A percentile compares a stretch with the other conserved stretches of the same genome.
Evolutionary conservation across 2,329 filamentous ascomycete genomes (phyloP).

Genomic region (Fusarium proliferatum): DNA sequence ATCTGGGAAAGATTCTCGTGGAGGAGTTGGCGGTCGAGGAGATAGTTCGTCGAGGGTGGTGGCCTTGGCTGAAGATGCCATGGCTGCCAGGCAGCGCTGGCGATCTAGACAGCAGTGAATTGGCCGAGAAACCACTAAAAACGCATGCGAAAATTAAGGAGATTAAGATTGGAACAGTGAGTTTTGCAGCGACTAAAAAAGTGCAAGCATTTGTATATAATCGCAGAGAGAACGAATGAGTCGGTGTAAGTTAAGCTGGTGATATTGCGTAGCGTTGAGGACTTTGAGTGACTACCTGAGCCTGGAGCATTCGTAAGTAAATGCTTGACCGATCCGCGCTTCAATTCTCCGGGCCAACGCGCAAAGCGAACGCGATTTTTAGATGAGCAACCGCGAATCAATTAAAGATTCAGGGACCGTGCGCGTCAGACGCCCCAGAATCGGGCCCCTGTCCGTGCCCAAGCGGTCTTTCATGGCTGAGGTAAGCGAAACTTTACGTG

Average conservation of each 20-base stretch:
- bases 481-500: constrained; percentile 10
- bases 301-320: constrained; percentile 14
- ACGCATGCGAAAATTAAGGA: constrained; percentile 34
- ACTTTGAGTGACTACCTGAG: constrained; percentile 8
- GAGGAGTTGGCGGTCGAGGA: constrained; percentile 74
- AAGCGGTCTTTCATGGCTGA: not conserved
- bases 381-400: constrained; percentile 35
- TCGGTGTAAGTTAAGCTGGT: not conserved
- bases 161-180: constrained; percentile 3
- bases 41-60: constrained; percentile 63
- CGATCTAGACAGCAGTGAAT: constrained; percentile 53
- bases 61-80: constrained; percentile 56
- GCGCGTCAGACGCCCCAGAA: not conserved
- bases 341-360: constrained; percentile 40
- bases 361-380: constrained; percentile 34
- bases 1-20: constrained; percentile 63
- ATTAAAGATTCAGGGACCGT: constrained; percentile 44
- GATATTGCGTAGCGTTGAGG: constrained; percentile 21
- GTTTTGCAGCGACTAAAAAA: not conserved
- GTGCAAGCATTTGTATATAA: not conserved
- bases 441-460: not conserved
- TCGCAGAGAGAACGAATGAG: not conserved
- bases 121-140: constrained; percentile 41
- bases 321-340: constrained; percentile 36
- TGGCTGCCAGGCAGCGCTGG: constrained; percentile 54